phyloP scores from a whole-genome alignment of 768 basidiomycete genomes.

The Russula foetens region DNA sequence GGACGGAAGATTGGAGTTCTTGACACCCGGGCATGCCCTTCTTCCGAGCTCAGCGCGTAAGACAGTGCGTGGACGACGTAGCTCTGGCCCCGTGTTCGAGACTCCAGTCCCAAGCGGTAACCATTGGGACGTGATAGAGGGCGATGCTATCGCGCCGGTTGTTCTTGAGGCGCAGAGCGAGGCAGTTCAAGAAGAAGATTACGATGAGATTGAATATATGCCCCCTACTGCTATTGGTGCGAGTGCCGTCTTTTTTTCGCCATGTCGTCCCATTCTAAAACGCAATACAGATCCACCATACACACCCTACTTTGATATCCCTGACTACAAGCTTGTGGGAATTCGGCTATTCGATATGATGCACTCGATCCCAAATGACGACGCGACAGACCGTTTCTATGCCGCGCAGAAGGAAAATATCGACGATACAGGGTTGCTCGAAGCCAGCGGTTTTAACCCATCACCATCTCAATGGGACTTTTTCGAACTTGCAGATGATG shows the following conservation, averaged over 20 bases:
- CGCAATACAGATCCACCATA: conserved; percentile 32
- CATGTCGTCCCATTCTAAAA: background rate
- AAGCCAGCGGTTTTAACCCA: conserved; percentile 9
- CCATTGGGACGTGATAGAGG: conserved; percentile 72
- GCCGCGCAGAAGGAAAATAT: conserved; percentile 14
- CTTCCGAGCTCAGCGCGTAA: conserved; percentile 65
- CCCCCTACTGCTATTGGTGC: conserved; percentile 41
- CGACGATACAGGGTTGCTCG: conserved; percentile 4
- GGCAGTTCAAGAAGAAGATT: conserved; percentile 25
- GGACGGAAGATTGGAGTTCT: conserved; percentile 26
- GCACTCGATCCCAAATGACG: conserved; percentile 30
- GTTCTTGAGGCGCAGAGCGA: conserved; percentile 21
- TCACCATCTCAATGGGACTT: conserved; percentile 11
- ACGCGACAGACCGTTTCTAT: conserved; percentile 25
- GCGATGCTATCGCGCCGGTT: background rate
- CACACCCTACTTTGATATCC: conserved; percentile 41
- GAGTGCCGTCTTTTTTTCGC: conserved; percentile 20
- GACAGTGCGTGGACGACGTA: conserved; percentile 49
- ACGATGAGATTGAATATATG: conserved; percentile 48
- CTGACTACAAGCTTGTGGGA: conserved; percentile 39
- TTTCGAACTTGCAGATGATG: conserved; percentile 7
- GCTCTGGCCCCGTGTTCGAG: conserved; percentile 43
- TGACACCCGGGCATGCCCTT: conserved; percentile 33
- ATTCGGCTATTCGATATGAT: conserved; percentile 30
- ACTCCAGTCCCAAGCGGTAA: conserved; percentile 60